Conservation (phyloP, 352 stramenopile species). For the Blastocystis sp. region DNA sequence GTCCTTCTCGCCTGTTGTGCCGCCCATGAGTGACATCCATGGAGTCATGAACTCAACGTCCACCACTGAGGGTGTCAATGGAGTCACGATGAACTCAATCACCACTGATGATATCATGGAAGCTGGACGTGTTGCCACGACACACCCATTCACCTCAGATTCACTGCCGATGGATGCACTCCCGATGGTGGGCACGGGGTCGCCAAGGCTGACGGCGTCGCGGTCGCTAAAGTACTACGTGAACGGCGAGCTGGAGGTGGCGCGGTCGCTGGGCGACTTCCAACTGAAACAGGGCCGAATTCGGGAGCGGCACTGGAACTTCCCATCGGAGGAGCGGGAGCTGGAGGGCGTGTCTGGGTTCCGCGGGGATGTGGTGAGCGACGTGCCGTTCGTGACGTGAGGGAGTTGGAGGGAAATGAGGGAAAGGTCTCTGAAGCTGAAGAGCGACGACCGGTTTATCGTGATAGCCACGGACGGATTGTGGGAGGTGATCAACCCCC, state of each 20-base stretch:
- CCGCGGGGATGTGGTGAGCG: constrained; percentile 23
- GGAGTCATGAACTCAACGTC: too few species aligned
- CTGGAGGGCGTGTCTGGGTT: constrained; percentile 24
- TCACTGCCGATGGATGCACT: not conserved
- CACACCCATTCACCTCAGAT: not conserved
- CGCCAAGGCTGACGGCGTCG: not conserved
- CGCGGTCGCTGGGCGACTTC: constrained; percentile 51
- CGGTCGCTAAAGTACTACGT: constrained; percentile 34
- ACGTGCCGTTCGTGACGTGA: constrained; percentile 33
- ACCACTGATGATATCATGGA: too few species aligned
- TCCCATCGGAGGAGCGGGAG: constrained; percentile 10
- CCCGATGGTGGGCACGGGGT: not conserved
- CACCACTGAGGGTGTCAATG: too few species aligned
- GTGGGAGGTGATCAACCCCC: constrained; percentile 56
- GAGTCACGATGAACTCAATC: too few species aligned
- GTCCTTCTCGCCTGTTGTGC: too few species aligned
- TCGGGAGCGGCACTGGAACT: constrained; percentile 22
- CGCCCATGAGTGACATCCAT: too few species aligned
- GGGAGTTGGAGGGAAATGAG: not conserved
- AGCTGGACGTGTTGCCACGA: too few species aligned
- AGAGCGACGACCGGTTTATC: constrained; percentile 23
- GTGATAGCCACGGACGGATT: constrained; percentile 59
- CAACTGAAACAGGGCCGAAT: constrained; percentile 20
- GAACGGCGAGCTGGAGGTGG: constrained; percentile 64
- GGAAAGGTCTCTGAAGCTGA: not conserved